A percentile compares a stretch with the other conserved stretches of the same genome.
phyloP scores from a whole-genome alignment of 129 eudicot species.

The Sambucus nigra region DNA sequence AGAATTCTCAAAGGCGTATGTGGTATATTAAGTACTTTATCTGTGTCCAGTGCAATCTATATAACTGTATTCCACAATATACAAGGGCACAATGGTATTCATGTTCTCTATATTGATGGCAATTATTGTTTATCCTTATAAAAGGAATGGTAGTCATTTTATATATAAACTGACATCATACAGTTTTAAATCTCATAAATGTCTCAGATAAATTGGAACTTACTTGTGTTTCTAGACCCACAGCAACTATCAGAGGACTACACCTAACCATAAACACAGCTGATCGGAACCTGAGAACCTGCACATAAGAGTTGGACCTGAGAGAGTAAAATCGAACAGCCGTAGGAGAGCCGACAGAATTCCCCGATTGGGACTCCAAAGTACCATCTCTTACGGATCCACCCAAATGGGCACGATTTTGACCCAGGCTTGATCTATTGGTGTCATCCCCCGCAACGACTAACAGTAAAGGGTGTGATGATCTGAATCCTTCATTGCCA shows the following conservation, averaged over 20 bases:
- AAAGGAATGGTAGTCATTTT: too few relatives aligned
- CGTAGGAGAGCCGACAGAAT: too few relatives aligned
- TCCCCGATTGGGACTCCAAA: constrained; percentile 15
- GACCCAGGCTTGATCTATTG: constrained; percentile 16
- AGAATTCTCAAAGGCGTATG: too few relatives aligned
- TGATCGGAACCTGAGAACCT: constrained; percentile 42
- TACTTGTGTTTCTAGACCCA: constrained; percentile 48
- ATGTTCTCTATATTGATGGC: neutral
- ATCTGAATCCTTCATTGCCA: constrained; percentile 25
- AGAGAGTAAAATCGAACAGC: constrained; percentile 47
- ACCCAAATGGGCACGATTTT: constrained; percentile 17
- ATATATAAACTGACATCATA: neutral
- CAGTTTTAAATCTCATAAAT: constrained; percentile 6
- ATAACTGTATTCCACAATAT: neutral
- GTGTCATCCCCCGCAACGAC: constrained; percentile 42
- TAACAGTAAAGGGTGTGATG: constrained; percentile 35
- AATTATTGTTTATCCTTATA: neutral
- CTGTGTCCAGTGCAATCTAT: neutral
- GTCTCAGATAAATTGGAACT: constrained; percentile 2
- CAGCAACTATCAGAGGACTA: constrained; percentile 39
- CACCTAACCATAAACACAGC: constrained; percentile 50
- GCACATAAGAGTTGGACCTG: constrained; percentile 33
- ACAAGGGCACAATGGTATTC: constrained; percentile 4
- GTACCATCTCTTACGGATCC: constrained; percentile 28
- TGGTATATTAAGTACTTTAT: too few relatives aligned